Conservation (phyloP, 257 asterid genomes). For the Craterostigma plantagineum region DNA sequence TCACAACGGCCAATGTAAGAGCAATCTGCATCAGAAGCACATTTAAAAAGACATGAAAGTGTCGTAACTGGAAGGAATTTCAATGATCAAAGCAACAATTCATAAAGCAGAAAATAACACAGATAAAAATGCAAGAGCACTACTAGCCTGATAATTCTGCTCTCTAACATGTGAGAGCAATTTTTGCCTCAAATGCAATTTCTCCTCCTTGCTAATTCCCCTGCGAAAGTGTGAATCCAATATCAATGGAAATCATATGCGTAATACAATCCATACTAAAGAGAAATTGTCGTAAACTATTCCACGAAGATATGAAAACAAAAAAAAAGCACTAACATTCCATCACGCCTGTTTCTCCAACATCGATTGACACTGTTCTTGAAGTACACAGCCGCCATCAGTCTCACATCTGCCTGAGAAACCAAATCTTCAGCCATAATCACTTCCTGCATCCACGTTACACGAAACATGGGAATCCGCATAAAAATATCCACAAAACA, state of each 20-base stretch:
- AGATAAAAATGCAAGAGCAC: too few relatives aligned
- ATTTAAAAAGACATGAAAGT: too few relatives aligned
- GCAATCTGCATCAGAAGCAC: constrained; percentile 51
- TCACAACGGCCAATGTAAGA: constrained; percentile 68
- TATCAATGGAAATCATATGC: too few relatives aligned
- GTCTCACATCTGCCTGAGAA: constrained; percentile 58
- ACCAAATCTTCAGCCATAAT: constrained; percentile 56
- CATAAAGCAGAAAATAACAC: too few relatives aligned
- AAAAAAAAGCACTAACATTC: constrained; percentile 45
- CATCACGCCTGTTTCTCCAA: constrained; percentile 79
- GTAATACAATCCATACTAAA: not conserved
- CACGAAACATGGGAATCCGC: not conserved
- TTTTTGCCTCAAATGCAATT: constrained; percentile 65
- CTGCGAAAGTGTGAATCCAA: constrained; percentile 30
- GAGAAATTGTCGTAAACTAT: not conserved
- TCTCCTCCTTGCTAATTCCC: constrained; percentile 79
- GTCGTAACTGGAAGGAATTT: not conserved
- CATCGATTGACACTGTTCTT: constrained; percentile 70
- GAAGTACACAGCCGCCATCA: constrained; percentile 80
- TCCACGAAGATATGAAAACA: not conserved
- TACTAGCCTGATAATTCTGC: constrained; percentile 91
- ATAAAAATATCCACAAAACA: constrained; percentile 8
- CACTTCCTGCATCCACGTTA: constrained; percentile 61
- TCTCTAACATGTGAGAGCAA: constrained; percentile 72
- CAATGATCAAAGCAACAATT: too few relatives aligned